Evolutionary conservation across 2,329 filamentous ascomycete genomes (phyloP), one percentile per base, ranked within the genome.

Genomic region (Talaromyces pinophilus): DNA sequence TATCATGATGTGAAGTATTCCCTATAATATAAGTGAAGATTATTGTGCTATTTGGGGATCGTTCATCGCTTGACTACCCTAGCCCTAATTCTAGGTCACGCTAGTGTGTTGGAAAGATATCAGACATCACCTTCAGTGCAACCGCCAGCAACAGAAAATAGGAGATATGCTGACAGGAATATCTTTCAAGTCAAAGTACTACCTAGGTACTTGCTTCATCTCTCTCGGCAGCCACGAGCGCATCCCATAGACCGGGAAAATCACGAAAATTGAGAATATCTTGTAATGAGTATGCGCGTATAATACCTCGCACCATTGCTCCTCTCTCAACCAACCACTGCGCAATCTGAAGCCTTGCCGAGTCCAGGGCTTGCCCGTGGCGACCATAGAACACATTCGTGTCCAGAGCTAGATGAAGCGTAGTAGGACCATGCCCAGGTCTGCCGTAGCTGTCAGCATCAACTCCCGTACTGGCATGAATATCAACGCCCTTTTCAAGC

Each of bases 251-350:
- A 11, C 5, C 50, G 28, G 50, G 28, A 33, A 30, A 54, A 33
- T n/a, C 50, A 54, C 50, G 50, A 54, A 54, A 54, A 10, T 19
- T 54, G 28, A 54, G 50, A 54, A 33, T 33, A n/a, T 54, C 28
- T n/a, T n/a, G 28, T n/a, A 54, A 54, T 17, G 50, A 54, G 50
- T 54, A 54, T 54, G 17, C 4, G 7, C 15, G 15, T 7, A 54
- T 54, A 33, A 54, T 13, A 33, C 50, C 28, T 54, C 28, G 50
- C 25, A 54, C 50, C 50, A 54, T 54, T n/a, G 50, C 50, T 2
- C 50, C 50, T 33, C 50, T 8, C 1, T 33, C 28, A n/a, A 54
- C 50, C 15, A 33, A 33, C 50, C 50, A 54, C 28, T 54, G 50
- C 28, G 50, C 50, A 54, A 54, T 54, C 15, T 33, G 25, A 54